Evolutionary conservation across 106 monocot species (phyloP), one percentile per base, ranked within the genome.

Genomic region (Posidonia australis): DNA sequence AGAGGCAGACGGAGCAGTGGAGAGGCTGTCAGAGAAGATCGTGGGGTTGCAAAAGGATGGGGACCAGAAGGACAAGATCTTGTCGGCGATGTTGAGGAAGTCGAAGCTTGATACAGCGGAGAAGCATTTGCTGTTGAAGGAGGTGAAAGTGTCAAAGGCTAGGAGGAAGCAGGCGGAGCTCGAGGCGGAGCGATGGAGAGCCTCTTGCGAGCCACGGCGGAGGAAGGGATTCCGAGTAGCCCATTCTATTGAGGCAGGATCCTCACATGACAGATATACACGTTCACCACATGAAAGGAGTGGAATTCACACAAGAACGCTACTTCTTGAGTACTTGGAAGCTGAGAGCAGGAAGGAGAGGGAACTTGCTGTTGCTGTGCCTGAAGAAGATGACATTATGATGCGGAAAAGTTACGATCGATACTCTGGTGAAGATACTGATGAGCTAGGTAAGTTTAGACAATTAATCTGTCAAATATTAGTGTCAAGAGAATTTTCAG

Each of bases 11-110:
- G 62, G 63, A 9, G 62, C 66, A 71, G 73, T 71, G 17, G 71
- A 84, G 57, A 74, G 78, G 63, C 71, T 92, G 4, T 76, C 76
- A 16, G 72, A 45, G n/a, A 81, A 89, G 68, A 54, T 76, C 1
- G 59, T 17, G 44, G 76, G 47, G 56, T 58, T 87, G 57, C 67
- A 51, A 31, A 75, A 72, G 54, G 90, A 87, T 51, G 55, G 66
- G 0, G 87, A 87, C 54, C 90, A 87, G 68, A 98, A 98, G 76
- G 96, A 86, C 22, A 90, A 81, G 72, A 81, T 98, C 1, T 67
- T 98, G 24, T 90, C 90, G 0, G 96, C 94, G 18, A 73, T 90
- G 84, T 63, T 90, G 71, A 74, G 90, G 70, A 96, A 90, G 58
- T 84, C 87, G 6, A 87, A 91, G 80, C 36, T 80, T 17, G 90